phyloP scores from a whole-genome alignment of 371 early-diverging fungal genomes.

The Mortierella sp. region DNA sequence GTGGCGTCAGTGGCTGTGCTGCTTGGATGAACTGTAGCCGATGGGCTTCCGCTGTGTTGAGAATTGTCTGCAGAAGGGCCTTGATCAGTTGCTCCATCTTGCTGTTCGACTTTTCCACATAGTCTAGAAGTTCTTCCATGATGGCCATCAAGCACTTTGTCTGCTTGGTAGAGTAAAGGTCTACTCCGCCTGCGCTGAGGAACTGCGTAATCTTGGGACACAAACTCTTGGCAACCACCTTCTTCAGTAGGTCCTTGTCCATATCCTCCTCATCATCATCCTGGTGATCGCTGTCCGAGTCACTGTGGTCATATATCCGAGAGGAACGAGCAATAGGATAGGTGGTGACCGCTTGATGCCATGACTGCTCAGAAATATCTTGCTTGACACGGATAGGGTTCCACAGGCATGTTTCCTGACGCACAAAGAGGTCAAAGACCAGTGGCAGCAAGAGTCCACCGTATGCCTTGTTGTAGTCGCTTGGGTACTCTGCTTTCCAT shows the following conservation, averaged over 20 bases:
- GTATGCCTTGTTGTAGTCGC: conserved; percentile 79
- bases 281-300: conserved; percentile 49
- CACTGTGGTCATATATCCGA: conserved; percentile 27
- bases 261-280: conserved; percentile 66
- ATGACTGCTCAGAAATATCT: conserved; percentile 60
- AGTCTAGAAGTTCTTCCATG: conserved; percentile 50
- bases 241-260: conserved; percentile 68
- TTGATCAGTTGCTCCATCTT: conserved; percentile 52
- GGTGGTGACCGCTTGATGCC: conserved; percentile 42
- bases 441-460: conserved; percentile 78
- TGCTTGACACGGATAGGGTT: conserved; percentile 66
- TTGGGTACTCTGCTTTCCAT: conserved; percentile 73
- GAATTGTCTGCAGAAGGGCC: conserved; percentile 22
- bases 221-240: conserved; percentile 64
- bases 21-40: conserved; percentile 50
- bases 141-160: conserved; percentile 39
- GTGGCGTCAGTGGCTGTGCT: conserved; percentile 51
- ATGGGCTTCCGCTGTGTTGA: conserved; percentile 37
- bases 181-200: conserved; percentile 36
- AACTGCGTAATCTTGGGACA: conserved; percentile 51
- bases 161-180: conserved; percentile 46
- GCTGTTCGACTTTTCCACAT: conserved; percentile 50
- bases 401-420: conserved; percentile 75
- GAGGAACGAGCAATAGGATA: conserved; percentile 34
- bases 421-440: conserved; percentile 79